Evolutionary conservation across 2,329 filamentous ascomycete species (phyloP).

Genomic region (Fusarium pseudograminearum): DNA sequence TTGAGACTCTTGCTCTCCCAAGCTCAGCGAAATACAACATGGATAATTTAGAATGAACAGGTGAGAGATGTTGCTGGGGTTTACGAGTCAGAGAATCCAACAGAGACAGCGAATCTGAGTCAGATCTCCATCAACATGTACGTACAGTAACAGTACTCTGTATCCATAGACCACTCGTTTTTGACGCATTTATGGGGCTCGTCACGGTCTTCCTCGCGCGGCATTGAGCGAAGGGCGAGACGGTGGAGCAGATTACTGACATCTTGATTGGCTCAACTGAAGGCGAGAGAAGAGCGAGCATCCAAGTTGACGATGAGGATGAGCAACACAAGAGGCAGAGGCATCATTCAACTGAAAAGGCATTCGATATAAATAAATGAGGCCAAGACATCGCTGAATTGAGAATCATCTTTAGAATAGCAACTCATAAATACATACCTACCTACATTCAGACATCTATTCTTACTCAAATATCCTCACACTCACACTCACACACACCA

Average conservation of each 20-base stretch:
- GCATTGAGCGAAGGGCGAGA: slow-evolving; percentile 23
- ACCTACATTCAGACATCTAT: not conserved
- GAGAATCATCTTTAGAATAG: not conserved
- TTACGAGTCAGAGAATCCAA: not conserved
- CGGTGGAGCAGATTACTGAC: not conserved
- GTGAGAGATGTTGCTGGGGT: slow-evolving; percentile 39
- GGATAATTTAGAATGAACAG: slow-evolving; percentile 52
- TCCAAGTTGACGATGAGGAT: not conserved
- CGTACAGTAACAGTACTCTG: too few relatives aligned
- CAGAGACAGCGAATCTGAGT: not conserved
- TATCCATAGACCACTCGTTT: slow-evolving; percentile 12
- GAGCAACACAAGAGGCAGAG: not conserved
- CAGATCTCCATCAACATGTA: slow-evolving; percentile 7
- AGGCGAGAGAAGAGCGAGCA: slow-evolving; percentile 1
- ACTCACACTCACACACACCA: not conserved
- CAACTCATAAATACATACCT: not conserved
- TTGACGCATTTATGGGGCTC: slow-evolving; percentile 17
- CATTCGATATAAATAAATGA: not conserved
- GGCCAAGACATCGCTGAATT: not conserved
- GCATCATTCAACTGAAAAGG: not conserved
- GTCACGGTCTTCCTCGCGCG: not conserved
- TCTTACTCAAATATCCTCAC: not conserved
- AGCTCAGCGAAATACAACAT: slow-evolving; percentile 53
- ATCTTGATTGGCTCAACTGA: not conserved
- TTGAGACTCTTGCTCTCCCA: slow-evolving; percentile 53